These are phyloP conservation scores for Trichothecium sympodiale DNA, from an alignment of 2,329 filamentous ascomycete genomes.

Conservation along the genomic window DNA sequence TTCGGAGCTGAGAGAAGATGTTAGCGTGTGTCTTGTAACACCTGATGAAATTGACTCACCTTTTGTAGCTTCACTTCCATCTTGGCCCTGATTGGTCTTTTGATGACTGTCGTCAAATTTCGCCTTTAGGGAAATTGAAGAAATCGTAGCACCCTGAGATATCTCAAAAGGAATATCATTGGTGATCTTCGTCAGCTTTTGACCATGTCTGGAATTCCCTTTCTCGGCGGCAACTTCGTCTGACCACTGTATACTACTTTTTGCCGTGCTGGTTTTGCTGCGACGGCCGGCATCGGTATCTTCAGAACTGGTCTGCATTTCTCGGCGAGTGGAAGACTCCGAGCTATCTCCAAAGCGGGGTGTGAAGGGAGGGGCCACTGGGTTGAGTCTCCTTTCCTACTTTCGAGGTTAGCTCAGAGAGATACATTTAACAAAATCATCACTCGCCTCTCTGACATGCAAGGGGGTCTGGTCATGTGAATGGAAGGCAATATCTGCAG, in stretches of 20 bases:
- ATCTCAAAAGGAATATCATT: too few relatives aligned
- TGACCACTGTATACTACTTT: conserved; percentile 12
- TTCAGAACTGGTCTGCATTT: conserved; percentile 1
- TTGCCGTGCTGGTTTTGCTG: not conserved
- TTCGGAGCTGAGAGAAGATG: not conserved
- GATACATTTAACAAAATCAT: too few relatives aligned
- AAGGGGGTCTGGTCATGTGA: conserved; percentile 2
- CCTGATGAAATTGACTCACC: conserved; percentile 5
- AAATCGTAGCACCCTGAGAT: too few relatives aligned
- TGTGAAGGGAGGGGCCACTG: conserved; percentile 5
- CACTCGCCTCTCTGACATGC: too few relatives aligned
- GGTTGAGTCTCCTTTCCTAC: conserved; percentile 1
- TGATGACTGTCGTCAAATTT: not conserved
- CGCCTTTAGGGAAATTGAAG: too few relatives aligned
- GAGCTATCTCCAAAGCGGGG: not conserved
- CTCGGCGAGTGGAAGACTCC: not conserved
- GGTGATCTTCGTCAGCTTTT: conserved; percentile 1
- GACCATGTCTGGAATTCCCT: conserved; percentile 7
- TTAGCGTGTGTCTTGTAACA: not conserved
- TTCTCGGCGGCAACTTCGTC: conserved; percentile 18
- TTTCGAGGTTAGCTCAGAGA: too few relatives aligned
- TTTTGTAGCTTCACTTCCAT: conserved; percentile 7
- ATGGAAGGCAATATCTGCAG: not conserved
- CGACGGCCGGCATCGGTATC: not conserved
- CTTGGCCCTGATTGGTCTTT: not conserved